Evolutionary conservation across 257 asterid genomes (phyloP), one percentile per base, ranked within the genome.

Genomic region (Asclepias syriaca): DNA sequence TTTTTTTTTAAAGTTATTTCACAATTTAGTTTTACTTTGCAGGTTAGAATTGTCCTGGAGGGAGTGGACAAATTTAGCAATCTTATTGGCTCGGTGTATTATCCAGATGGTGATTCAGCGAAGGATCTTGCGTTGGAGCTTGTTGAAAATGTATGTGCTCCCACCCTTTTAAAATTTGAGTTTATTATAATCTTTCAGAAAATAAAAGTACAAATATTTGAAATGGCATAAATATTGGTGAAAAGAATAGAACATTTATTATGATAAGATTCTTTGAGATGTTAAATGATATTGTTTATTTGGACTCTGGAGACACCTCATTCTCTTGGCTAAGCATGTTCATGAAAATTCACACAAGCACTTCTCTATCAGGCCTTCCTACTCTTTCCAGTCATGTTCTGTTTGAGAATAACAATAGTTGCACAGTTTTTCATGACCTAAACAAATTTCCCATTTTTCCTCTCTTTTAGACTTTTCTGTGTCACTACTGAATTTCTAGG

Each of bases 1-100:
- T 29, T 32, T 46, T 71, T 51, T 39, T 70, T 50, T 51, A 13
- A 51, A 16, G 1, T 46, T 45, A 3, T 51, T 56, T 60, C 54
- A 63, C 73, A 37, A 72, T 59, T 48, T 65, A 69, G 68, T 70
- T 32, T 70, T 68, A 57, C 70, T 72, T 43, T 81, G 43, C 95
- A 95, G 99, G 97, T 95, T 65, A 83, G 98, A 81, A 84, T 95
- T 78, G 98, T 92, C 50, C 81, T 95, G 82, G 99, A 95, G 85
- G 96, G 99, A 54, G 98, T 86, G 76, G 99, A 95, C 86, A 88
- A 95, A 75, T 89, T 84, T 76, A 92, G 89, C 86, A 95, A 90
- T 80, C 80, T 95, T 74, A 95, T 86, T 51, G 97, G 97, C 70
- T 87, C 99, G 3, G 92, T 95, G 32, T 85, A 88, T 71, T 95